phyloP scores from a whole-genome alignment of 176 grass and related monocot species.

The Oryza nivara region DNA sequence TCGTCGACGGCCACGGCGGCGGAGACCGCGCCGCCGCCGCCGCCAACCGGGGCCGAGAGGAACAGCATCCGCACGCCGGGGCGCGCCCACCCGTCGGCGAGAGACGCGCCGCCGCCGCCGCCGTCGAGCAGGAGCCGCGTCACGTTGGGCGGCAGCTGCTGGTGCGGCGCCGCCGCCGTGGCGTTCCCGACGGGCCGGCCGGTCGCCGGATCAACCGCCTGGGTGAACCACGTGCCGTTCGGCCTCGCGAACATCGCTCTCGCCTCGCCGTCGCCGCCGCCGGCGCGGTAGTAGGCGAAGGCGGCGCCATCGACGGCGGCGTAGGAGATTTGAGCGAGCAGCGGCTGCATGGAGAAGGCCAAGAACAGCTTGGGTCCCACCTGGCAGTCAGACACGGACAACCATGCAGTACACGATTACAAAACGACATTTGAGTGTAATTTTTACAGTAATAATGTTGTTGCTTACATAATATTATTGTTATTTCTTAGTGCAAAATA shows the following conservation, averaged over 20 bases:
- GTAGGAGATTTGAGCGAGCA: slow-evolving; percentile 51
- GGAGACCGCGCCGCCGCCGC: slow-evolving; percentile 27
- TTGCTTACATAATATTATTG: not conserved
- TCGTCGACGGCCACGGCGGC: slow-evolving; percentile 17
- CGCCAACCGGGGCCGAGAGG: slow-evolving; percentile 24
- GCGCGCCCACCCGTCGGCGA: slow-evolving; percentile 22
- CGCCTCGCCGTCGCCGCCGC: not conserved
- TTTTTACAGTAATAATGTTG: not conserved
- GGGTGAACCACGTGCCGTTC: slow-evolving; percentile 16
- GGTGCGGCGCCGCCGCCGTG: not conserved
- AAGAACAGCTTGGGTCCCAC: slow-evolving; percentile 24
- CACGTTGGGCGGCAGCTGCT: slow-evolving; percentile 9
- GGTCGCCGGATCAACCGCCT: slow-evolving; percentile 30
- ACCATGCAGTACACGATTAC: not conserved
- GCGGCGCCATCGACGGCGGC: slow-evolving; percentile 17
- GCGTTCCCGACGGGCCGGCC: not conserved
- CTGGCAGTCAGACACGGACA: slow-evolving; percentile 19
- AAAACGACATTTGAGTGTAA: not conserved
- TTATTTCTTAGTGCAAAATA: not conserved
- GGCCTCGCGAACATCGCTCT: slow-evolving; percentile 4
- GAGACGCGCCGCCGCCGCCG: not conserved
- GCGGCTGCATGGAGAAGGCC: slow-evolving; percentile 42
- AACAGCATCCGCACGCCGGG: slow-evolving; percentile 23
- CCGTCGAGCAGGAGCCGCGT: not conserved
- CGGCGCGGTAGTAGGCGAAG: slow-evolving; percentile 51